A percentile compares a stretch with the other conserved stretches of the same genome.
phyloP scores from a whole-genome alignment of 495 filamentous ascomycete genomes.

The Aspergillus steynii region DNA sequence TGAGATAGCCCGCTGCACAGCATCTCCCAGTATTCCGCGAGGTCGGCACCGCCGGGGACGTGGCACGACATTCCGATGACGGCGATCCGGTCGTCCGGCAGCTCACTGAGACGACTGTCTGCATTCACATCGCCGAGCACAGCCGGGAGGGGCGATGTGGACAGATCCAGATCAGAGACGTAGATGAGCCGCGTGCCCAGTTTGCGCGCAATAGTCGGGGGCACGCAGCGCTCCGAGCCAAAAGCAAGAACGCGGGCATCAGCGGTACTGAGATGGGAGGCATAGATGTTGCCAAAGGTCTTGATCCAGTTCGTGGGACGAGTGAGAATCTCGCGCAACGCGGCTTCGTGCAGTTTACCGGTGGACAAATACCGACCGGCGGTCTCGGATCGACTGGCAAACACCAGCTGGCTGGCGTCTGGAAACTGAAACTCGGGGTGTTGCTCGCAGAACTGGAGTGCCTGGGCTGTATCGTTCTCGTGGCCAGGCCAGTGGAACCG shows the following conservation, averaged over 20 bases:
- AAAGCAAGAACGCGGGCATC: conserved; percentile 30
- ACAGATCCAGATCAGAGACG: conserved; percentile 1
- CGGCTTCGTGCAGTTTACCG: conserved; percentile 26
- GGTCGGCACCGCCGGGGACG: conserved; percentile 44
- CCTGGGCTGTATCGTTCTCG: not conserved
- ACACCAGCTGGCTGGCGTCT: conserved; percentile 28
- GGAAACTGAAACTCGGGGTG: conserved; percentile 28
- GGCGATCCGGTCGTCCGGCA: conserved; percentile 38
- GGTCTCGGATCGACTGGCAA: conserved; percentile 26
- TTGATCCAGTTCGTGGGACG: conserved; percentile 41
- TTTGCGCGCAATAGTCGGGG: conserved; percentile 28
- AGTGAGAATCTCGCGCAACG: conserved; percentile 38
- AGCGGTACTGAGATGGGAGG: conserved; percentile 14
- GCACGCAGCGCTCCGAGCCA: conserved; percentile 41
- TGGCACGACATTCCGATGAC: conserved; percentile 51
- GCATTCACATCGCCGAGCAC: not conserved
- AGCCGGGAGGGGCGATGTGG: not conserved
- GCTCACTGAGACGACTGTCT: not conserved
- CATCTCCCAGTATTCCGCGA: conserved; percentile 44
- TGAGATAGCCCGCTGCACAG: conserved; percentile 40
- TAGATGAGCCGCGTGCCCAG: conserved; percentile 22
- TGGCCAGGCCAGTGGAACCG: not conserved
- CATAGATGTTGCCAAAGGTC: conserved; percentile 15
- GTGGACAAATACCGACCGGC: conserved; percentile 5
- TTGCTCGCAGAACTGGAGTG: not conserved